Percentiles rank a stretch among this genome's conserved stretches.
phyloP scores from a whole-genome alignment of 2,329 filamentous ascomycete genomes.

The Diplodia mutila region DNA sequence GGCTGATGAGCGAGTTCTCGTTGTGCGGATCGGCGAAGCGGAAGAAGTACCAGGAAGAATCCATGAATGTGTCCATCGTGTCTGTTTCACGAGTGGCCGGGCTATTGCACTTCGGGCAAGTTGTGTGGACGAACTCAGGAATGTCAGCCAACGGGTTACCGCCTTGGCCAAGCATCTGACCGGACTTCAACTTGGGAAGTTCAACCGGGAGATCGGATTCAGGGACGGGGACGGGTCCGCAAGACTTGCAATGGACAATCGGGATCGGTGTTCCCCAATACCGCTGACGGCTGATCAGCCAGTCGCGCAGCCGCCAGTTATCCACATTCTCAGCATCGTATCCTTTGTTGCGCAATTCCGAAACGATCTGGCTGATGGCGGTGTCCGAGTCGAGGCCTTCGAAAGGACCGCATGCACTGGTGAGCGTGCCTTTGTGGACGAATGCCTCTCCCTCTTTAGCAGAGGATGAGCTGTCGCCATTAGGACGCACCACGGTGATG shows the following conservation, averaged over 20 bases:
- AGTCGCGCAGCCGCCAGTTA: conserved; percentile 82
- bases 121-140: conserved; percentile 72
- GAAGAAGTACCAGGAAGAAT: conserved; percentile 93
- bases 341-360: conserved; percentile 38
- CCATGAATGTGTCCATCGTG: conserved; percentile 96
- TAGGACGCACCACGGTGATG: conserved; percentile 38
- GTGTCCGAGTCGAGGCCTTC: conserved; percentile 65
- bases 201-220: conserved; percentile 74
- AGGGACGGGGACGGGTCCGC: conserved; percentile 79
- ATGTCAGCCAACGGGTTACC: conserved; percentile 78
- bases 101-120: conserved; percentile 73
- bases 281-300: conserved; percentile 88
- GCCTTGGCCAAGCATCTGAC: conserved; percentile 69
- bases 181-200: conserved; percentile 69
- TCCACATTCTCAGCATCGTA: conserved; percentile 63
- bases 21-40: conserved; percentile 77
- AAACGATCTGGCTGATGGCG: conserved; percentile 64
- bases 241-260: conserved; percentile 77
- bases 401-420: conserved; percentile 66
- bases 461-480: conserved; percentile 31
- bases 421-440: conserved; percentile 69
- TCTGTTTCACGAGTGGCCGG: conserved; percentile 82
- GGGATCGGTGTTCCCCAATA: conserved; percentile 94
- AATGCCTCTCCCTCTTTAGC: conserved; percentile 59
- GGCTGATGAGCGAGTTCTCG: conserved; percentile 61